phyloP scores from a whole-genome alignment of 164 flowering plant species.

The Akebia trifoliata region DNA sequence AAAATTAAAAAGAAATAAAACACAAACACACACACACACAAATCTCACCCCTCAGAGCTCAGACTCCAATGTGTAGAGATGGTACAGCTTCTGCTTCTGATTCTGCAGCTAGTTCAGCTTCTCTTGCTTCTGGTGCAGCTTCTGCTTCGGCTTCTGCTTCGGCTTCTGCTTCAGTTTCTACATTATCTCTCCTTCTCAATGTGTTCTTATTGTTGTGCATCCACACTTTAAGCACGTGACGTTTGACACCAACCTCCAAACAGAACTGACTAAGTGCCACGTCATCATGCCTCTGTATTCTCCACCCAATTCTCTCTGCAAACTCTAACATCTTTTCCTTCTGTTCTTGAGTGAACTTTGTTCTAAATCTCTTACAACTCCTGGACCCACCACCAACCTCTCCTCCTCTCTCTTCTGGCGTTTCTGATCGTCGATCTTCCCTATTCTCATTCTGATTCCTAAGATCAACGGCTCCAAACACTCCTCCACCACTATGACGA shows the following conservation, averaged over 20 bases:
- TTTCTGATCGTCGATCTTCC: slow-evolving; percentile 28
- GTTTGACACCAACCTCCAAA: slow-evolving; percentile 8
- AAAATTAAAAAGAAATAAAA: no score
- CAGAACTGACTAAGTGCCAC: slow-evolving; percentile 4
- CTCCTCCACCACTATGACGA: background rate
- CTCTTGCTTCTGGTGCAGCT: no score
- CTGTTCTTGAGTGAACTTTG: slow-evolving; percentile 11
- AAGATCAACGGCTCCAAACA: background rate
- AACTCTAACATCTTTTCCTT: slow-evolving; percentile 11
- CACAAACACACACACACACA: no score
- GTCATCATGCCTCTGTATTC: slow-evolving; percentile 7
- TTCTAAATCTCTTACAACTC: slow-evolving; percentile 6
- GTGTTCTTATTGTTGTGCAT: slow-evolving; percentile 14
- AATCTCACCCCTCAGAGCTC: no score
- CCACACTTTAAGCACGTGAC: slow-evolving; percentile 11
- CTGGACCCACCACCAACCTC: background rate
- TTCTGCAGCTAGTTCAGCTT: no score
- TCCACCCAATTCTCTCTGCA: slow-evolving; percentile 9
- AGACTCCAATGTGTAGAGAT: no score
- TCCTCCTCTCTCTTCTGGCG: slow-evolving; percentile 22
- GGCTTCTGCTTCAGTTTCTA: no score
- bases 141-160: no score
- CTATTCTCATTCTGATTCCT: background rate
- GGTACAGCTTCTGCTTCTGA: no score
- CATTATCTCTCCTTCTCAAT: background rate